Conservation (phyloP, 805 yeast species). For the Metschnikowia corniflorae region DNA sequence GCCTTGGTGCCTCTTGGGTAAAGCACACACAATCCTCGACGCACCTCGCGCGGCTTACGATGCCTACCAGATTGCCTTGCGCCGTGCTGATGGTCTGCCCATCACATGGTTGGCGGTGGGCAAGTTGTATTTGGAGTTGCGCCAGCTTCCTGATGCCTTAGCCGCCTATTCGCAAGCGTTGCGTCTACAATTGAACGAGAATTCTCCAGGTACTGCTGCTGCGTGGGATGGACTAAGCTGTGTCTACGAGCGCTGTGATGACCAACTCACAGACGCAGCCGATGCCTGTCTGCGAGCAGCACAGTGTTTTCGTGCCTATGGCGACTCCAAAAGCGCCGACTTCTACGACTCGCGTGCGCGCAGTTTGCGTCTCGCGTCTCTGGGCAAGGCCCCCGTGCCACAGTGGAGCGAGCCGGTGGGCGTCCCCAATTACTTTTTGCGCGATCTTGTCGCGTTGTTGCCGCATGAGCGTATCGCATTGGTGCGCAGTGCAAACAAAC, state of each 20-base stretch:
- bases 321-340: conserved; percentile 40
- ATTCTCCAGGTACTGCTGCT: conserved; percentile 46
- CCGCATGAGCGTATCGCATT: conserved; percentile 40
- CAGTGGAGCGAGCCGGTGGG: conserved; percentile 44
- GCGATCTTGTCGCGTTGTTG: conserved; percentile 42
- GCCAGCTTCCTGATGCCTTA: conserved; percentile 61
- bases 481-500: conserved; percentile 27
- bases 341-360: conserved; percentile 44
- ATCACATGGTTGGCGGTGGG: conserved; percentile 68
- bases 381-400: conserved; percentile 44
- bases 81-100: conserved; percentile 52
- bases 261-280: conserved; percentile 55
- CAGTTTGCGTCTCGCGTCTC: conserved; percentile 39
- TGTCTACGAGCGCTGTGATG: conserved; percentile 62
- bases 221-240: conserved; percentile 66
- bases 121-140: conserved; percentile 52
- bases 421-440: conserved; percentile 40
- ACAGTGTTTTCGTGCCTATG: conserved; percentile 45
- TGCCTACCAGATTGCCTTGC: conserved; percentile 50
- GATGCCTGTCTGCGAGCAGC: conserved; percentile 57
- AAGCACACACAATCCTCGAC: conserved; percentile 46
- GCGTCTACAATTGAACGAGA: conserved; percentile 46
- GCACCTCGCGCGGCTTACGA: conserved; percentile 53
- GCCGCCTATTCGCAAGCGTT: conserved; percentile 68
- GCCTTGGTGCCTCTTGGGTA: conserved; percentile 56